A percentile compares a stretch with the other conserved stretches of the same genome.
phyloP scores from a whole-genome alignment of 257 asterid species.

The Petunia axillaris region DNA sequence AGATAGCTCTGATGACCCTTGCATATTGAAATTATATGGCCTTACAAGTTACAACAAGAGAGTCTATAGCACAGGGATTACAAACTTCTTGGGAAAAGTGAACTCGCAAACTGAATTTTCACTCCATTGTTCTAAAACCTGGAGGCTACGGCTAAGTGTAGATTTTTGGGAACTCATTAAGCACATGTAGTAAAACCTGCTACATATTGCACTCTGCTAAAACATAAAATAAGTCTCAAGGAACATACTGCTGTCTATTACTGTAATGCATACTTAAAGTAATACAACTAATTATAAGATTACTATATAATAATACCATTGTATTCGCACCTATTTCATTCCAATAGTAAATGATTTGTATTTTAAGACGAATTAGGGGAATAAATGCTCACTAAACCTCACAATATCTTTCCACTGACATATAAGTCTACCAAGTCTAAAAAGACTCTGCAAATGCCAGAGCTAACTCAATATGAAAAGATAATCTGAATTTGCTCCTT shows the following conservation, averaged over 20 bases:
- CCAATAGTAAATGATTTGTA: neutral
- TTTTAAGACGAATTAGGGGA: no score
- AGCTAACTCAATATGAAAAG: neutral
- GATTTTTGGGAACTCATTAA: neutral
- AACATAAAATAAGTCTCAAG: neutral
- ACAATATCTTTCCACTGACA: neutral
- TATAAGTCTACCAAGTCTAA: neutral
- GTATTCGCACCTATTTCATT: neutral
- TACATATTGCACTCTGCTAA: neutral
- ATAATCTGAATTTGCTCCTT: no score
- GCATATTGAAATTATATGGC: neutral
- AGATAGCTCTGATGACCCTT: no score
- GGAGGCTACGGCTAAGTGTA: neutral
- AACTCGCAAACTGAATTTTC: neutral
- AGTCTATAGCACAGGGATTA: neutral
- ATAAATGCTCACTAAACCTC: neutral
- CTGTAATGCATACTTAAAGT: neutral
- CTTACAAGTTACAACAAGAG: neutral
- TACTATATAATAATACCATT: neutral
- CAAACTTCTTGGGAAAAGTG: neutral
- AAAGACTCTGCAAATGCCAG: neutral
- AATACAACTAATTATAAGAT: no score
- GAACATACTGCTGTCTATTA: neutral
- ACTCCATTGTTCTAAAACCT: neutral
- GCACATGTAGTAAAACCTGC: neutral